Base-by-base conservation (phyloP, 805 yeast species). In the Ogataea nonfermentans region DNA sequence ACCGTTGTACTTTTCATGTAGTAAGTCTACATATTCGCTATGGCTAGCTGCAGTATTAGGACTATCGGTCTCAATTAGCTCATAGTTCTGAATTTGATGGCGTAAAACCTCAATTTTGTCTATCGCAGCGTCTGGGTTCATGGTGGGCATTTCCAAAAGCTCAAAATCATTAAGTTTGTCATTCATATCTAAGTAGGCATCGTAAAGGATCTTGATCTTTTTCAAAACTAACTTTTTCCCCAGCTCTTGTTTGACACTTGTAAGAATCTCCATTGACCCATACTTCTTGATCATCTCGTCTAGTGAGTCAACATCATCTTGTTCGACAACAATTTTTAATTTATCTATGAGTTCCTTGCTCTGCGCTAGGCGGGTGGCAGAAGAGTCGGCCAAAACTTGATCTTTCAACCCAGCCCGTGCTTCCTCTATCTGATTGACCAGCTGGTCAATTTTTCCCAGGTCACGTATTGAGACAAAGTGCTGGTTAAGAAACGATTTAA, bases 381-480 rank as follows among this genome's bases (percentile, higher is more conserved):
- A 2, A 23, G 10, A 27, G 14, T 16, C 17, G 20, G 10, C 23
- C 10, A 4, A 15, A 2, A 15, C 17, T n/a, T 29, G 24, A 11
- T 32, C 37, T 17, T 14, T 24, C 26, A 32, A 13, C 22, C 10
- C 7, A 4, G 20, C 36, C 37, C 50, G 44, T 17, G 32, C 33
- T 2, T 37, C 24, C 34, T 63, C 62, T 14, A 68, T 55, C 16
- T 54, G 53, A 2, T 43, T 22, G 10, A 68, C 53, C 12, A 50
- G 46, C 6, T 44, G 39, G 40, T 63, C 67, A 2, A 69, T 33
- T 3, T 31, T 26, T 16, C 40, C 53, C 44, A 71, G 56, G 47
- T 69, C 75, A 12, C 48, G 55, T 2, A 71, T 13, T 1, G 65
- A 46, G n/a, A 59, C 42, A 45, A 68, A 64, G 35, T 56, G 53